Base-by-base conservation (phyloP, 2,329 filamentous ascomycete genomes). In the Colletotrichum gloeosporioides region DNA sequence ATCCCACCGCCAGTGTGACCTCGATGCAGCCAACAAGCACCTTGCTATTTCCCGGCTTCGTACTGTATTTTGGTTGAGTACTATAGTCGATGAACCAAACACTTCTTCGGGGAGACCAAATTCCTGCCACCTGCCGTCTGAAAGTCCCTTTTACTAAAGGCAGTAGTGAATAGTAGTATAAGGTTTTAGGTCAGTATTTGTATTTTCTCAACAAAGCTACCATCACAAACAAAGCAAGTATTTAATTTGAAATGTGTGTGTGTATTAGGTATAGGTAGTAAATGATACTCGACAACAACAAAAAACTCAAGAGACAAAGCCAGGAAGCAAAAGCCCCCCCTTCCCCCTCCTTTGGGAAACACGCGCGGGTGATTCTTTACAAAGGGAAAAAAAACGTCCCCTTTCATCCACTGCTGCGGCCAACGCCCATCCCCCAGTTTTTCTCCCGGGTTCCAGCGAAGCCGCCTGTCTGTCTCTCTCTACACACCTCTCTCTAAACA, bases 391-490 rank as follows among this genome's bases (percentile, higher is more conserved):
- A 44, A n/a, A 44, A 44, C 44, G 32, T 49, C 73, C 64, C 73
- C 70, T 65, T 62, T 69, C 57, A 76, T 76, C 73, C 69, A 53
- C 73, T 36, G 55, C 27, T 15, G 61, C 61, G n/a, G 25, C 29
- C 57, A 29, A 64, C 57, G 25, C 73, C 69, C 61, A 55, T 62
- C 63, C 69, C 73, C 73, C 69, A 18, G 73, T 75, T 36, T 75
- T 75, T 73, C 73, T 61, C 69, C 73, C 73, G 15, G 73, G 73
- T 63, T 75, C 62, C n/a, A 61, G 62, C 62, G 63, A 53, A 22
- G 31, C 31, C 73, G 67, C 69, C 39, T 62, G 36, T 61, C 22
- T 67, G 18, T 44, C 34, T 49, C 44, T 49, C 18, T 69, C 36
- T 39, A 39, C 36, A 27, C 36, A 10, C 15, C 31, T 39, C 22